Conservation (phyloP, 805 yeast species). For the Blastobotrys muscicola region DNA sequence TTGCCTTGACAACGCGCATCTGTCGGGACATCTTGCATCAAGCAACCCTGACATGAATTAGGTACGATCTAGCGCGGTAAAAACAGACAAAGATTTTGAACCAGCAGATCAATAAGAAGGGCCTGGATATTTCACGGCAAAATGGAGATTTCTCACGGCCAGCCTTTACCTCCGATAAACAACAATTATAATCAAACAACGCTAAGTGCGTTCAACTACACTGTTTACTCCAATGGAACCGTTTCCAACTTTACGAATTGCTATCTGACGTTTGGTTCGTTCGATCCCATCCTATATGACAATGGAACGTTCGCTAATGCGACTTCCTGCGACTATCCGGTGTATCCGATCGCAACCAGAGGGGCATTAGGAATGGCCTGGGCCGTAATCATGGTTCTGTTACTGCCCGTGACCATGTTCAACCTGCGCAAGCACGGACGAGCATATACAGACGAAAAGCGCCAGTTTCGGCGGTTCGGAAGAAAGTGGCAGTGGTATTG, state of each 20-base stretch:
- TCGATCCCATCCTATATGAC: conserved; percentile 13
- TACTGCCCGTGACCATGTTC: conserved; percentile 19
- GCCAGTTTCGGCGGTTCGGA: conserved; percentile 16
- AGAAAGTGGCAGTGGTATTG: conserved; percentile 26
- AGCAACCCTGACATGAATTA: too few relatives aligned
- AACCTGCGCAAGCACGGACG: conserved; percentile 21
- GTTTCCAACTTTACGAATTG: conserved; percentile 22
- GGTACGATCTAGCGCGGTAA: too few relatives aligned
- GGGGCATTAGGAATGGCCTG: conserved; percentile 21
- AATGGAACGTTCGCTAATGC: conserved; percentile 19
- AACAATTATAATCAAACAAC: conserved; percentile 16
- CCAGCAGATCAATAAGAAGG: too few relatives aligned
- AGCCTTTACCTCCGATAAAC: conserved; percentile 9
- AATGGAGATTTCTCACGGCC: too few relatives aligned
- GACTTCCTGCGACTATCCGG: conserved; percentile 19
- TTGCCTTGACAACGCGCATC: too few relatives aligned
- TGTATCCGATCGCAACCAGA: conserved; percentile 15
- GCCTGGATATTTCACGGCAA: too few relatives aligned
- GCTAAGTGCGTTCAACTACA: conserved; percentile 14
- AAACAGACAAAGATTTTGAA: too few relatives aligned
- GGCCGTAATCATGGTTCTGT: conserved; percentile 13
- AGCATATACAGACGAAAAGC: conserved; percentile 13
- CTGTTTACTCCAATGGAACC: conserved; percentile 22
- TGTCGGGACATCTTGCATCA: too few relatives aligned
- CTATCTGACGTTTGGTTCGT: conserved; percentile 19